Percentiles rank a stretch among this genome's conserved stretches.
These are phyloP conservation scores for Arbutus unedo DNA, from an alignment of 148 eudicot species.

Conservation along the genomic window DNA sequence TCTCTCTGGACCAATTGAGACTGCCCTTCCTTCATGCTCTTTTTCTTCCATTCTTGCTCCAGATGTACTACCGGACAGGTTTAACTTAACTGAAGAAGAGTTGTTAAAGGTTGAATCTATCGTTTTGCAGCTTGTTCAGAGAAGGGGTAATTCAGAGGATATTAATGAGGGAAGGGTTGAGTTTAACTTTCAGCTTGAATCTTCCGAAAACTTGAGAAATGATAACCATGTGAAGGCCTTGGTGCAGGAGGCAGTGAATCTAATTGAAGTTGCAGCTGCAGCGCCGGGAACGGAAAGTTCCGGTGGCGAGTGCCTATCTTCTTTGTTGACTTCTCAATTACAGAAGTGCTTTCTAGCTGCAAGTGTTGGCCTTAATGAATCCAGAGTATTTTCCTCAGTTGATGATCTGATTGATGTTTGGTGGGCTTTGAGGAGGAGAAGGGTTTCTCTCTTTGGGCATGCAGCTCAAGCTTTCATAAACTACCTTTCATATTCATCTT, in stretches of 20 bases:
- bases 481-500: conserved; percentile 71
- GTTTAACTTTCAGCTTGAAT: conserved; percentile 25
- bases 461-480: conserved; percentile 82
- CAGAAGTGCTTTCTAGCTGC: conserved; percentile 41
- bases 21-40: conserved; percentile 45
- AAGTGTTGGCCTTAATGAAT: conserved; percentile 40
- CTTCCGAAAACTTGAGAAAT: conserved; percentile 24
- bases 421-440: conserved; percentile 88
- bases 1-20: conserved; percentile 34
- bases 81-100: conserved; percentile 67
- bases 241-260: conserved; percentile 52
- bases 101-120: conserved; percentile 46
- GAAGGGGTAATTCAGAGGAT: conserved; percentile 24
- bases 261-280: conserved; percentile 78
- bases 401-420: conserved; percentile 64
- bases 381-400: conserved; percentile 35
- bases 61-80: conserved; percentile 59
- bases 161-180: conserved; percentile 30
- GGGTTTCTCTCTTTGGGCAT: conserved; percentile 88
- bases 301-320: conserved; percentile 54
- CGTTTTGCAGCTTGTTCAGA: conserved; percentile 47
- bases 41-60: conserved; percentile 52
- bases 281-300: conserved; percentile 73
- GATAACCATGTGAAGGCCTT: conserved; percentile 33
- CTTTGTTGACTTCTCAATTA: conserved; percentile 63